Evolutionary conservation across 2,329 filamentous ascomycete species (phyloP).

Genomic region (Rhynchosporium secalis): DNA sequence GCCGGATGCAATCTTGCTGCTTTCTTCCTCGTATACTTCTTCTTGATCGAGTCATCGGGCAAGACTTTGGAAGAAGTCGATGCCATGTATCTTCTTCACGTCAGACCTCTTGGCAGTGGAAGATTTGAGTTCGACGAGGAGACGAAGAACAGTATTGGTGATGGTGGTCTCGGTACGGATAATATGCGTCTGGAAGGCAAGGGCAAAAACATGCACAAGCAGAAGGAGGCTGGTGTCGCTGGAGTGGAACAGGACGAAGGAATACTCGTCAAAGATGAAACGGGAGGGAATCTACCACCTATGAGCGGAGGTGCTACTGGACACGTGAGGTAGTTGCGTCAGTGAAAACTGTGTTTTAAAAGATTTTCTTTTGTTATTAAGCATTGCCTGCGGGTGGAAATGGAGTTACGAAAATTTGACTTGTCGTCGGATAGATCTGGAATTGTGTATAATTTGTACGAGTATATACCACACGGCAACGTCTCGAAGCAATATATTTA

Average conservation of each 20-base stretch:
- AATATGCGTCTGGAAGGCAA: conserved; percentile 26
- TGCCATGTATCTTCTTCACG: conserved; percentile 32
- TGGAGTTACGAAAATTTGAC: background rate
- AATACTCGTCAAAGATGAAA: conserved; percentile 7
- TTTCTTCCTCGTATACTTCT: conserved; percentile 70
- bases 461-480: too few relatives aligned
- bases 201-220: conserved; percentile 26
- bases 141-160: conserved; percentile 14
- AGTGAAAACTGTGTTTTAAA: too few relatives aligned
- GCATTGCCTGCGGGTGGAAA: too few relatives aligned
- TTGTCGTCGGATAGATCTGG: too few relatives aligned
- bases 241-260: conserved; percentile 23
- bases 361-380: too few relatives aligned
- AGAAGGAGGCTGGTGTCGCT: conserved; percentile 13
- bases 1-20: conserved; percentile 68
- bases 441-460: too few relatives aligned
- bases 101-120: conserved; percentile 41
- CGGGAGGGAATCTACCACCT: conserved; percentile 1
- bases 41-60: conserved; percentile 65
- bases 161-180: conserved; percentile 25
- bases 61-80: conserved; percentile 33
- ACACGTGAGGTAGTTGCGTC: background rate
- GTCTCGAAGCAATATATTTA: too few relatives aligned
- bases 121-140: conserved; percentile 27
- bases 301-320: conserved; percentile 4